Percentiles rank a stretch among this genome's conserved stretches.
Conservation (phyloP, 805 yeast genomes). For the Yarrowia sp. region DNA sequence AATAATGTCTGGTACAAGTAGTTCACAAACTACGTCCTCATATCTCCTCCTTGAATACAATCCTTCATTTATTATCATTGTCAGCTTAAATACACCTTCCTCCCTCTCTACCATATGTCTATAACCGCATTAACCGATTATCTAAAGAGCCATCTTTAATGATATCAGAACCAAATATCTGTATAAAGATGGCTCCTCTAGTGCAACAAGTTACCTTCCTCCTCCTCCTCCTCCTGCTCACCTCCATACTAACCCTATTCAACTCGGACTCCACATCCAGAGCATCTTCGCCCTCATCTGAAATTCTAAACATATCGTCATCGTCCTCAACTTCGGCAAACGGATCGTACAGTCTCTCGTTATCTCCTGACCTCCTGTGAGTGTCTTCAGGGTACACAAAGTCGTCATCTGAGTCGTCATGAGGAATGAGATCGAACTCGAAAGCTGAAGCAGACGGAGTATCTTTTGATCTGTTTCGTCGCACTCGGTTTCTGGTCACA, state of each 20-base stretch:
- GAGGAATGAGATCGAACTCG: conserved; percentile 34
- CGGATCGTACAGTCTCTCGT: not conserved
- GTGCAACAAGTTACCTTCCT: no score
- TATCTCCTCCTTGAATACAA: not conserved
- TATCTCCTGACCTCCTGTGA: conserved; percentile 1
- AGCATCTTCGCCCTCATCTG: conserved; percentile 19
- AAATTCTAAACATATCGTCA: conserved; percentile 29
- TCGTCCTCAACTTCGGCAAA: conserved; percentile 22
- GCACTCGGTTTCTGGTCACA: conserved; percentile 38
- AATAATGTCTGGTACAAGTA: no score
- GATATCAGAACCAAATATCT: no score
- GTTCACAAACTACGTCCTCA: no score
- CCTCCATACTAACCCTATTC: conserved; percentile 6
- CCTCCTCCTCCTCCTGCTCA: not conserved
- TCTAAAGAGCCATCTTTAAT: no score
- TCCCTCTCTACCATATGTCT: not conserved
- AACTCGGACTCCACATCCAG: not conserved
- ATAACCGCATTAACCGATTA: no score
- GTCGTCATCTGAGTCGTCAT: conserved; percentile 31
- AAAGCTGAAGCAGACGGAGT: conserved; percentile 27
- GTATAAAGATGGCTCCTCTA: no score
- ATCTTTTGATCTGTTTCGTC: conserved; percentile 26
- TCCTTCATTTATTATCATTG: not conserved
- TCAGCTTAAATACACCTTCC: conserved; percentile 2
- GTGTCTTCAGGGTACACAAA: not conserved